A percentile compares a stretch with the other conserved stretches of the same genome.
Evolutionary conservation across 805 yeast genomes (phyloP).

Genomic region (Kuraishia piskuri): DNA sequence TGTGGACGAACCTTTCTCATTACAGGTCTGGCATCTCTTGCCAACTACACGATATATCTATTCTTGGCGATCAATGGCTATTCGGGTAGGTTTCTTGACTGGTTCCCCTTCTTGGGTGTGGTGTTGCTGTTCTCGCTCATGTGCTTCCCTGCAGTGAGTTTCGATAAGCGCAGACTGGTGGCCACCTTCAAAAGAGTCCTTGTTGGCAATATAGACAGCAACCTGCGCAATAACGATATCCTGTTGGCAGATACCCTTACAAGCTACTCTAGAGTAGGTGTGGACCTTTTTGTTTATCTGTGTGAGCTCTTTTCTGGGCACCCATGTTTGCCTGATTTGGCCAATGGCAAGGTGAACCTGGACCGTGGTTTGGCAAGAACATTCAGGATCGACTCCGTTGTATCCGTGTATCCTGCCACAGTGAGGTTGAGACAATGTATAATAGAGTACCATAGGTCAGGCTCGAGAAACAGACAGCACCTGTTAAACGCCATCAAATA

Average conservation of each 20-base stretch:
- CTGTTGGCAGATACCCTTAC: constrained; percentile 78
- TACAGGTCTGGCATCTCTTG: constrained; percentile 15
- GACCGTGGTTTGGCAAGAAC: constrained; percentile 19
- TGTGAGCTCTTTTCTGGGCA: constrained; percentile 34
- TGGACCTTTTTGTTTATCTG: constrained; percentile 56
- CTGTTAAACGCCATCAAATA: constrained; percentile 72
- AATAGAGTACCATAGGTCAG: constrained; percentile 49
- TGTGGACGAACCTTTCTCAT: constrained; percentile 12
- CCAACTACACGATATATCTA: constrained; percentile 20
- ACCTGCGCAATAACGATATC: constrained; percentile 69
- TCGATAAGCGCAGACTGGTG: constrained; percentile 35
- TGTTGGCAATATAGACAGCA: constrained; percentile 50
- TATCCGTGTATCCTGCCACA: constrained; percentile 48
- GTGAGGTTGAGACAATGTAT: constrained; percentile 80
- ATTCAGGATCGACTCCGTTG: constrained; percentile 20
- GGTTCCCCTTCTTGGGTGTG: constrained; percentile 31
- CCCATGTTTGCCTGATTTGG: constrained; percentile 23
- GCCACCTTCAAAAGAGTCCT: constrained; percentile 44
- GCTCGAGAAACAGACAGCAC: constrained; percentile 39
- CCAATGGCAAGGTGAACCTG: constrained; percentile 14
- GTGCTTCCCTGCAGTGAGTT: constrained; percentile 24
- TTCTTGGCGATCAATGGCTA: constrained; percentile 13
- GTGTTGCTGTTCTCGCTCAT: constrained; percentile 23
- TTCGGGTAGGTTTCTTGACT: constrained; percentile 19
- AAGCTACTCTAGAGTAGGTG: constrained; percentile 68